Conservation (phyloP, 768 basidiomycete genomes). For the Suillus discolor region DNA sequence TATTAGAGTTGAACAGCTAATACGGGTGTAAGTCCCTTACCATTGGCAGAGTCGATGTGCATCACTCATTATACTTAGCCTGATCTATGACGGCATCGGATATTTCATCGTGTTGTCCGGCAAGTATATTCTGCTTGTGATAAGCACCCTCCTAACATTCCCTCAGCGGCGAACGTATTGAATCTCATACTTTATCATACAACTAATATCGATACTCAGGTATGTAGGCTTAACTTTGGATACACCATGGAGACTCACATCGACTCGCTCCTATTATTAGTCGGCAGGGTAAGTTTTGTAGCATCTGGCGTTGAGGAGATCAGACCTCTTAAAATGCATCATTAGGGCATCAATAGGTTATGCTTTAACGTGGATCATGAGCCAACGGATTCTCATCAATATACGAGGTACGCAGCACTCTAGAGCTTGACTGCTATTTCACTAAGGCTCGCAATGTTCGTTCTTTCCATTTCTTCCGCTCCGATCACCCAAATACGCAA, state of each 20-base stretch:
- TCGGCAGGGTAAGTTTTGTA: constrained; percentile 48
- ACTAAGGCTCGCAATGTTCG: not conserved
- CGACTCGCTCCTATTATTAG: constrained; percentile 26
- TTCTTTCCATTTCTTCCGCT: not conserved
- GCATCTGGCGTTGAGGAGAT: not conserved
- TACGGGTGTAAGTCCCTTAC: constrained; percentile 28
- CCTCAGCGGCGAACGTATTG: constrained; percentile 49
- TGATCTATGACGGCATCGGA: constrained; percentile 68
- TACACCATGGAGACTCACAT: constrained; percentile 11
- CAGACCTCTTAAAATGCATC: not conserved
- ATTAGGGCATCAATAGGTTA: constrained; percentile 57
- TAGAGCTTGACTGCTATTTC: not conserved
- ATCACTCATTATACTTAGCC: constrained; percentile 38
- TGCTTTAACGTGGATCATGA: constrained; percentile 63
- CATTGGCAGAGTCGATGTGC: constrained; percentile 12
- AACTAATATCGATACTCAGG: constrained; percentile 43
- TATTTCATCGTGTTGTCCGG: constrained; percentile 62
- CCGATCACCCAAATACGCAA: not conserved
- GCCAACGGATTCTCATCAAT: constrained; percentile 58
- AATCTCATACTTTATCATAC: constrained; percentile 53
- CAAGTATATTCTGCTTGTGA: constrained; percentile 19
- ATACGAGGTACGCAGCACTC: constrained; percentile 44
- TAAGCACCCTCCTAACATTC: not conserved
- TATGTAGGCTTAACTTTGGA: constrained; percentile 28
- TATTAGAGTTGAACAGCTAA: constrained; percentile 27